Evolutionary conservation across 768 basidiomycete species (phyloP).

Genomic region (Galerina marginata): DNA sequence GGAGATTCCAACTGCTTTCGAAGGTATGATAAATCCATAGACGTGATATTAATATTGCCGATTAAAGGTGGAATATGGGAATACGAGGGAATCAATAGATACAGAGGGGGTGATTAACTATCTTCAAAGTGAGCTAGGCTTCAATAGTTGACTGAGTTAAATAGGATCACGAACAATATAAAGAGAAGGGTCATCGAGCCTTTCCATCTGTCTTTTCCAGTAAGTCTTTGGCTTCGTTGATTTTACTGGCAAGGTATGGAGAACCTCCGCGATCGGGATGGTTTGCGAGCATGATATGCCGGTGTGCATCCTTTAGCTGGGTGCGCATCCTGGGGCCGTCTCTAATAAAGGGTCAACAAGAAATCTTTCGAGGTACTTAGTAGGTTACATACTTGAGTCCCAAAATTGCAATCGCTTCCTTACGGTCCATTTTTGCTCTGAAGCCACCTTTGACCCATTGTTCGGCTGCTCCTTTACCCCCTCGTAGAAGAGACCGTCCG

Average conservation of each 20-base stretch:
- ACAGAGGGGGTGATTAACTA: conserved; percentile 5
- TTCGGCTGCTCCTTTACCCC: conserved; percentile 68
- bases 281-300: conserved; percentile 96
- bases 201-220: conserved; percentile 80
- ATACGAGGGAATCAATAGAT: background rate
- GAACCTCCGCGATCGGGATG: conserved; percentile 98
- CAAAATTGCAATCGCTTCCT: conserved; percentile 89
- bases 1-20: background rate
- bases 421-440: conserved; percentile 93
- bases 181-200: conserved; percentile 30
- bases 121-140: background rate
- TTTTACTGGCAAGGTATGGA: conserved; percentile 98
- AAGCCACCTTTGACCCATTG: conserved; percentile 96
- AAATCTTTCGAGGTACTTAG: conserved; percentile 4
- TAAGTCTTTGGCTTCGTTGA: conserved; percentile 96
- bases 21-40: background rate
- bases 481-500: conserved; percentile 72
- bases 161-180: conserved; percentile 8
- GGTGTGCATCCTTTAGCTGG: conserved; percentile 92
- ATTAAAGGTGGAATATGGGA: conserved; percentile 4
- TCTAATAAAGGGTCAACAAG: conserved; percentile 45
- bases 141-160: background rate
- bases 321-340: conserved; percentile 79
- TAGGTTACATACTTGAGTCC: conserved; percentile 82
- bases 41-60: conserved; percentile 1